These are phyloP conservation scores for Peronospora farinosa DNA, from an alignment of 352 stramenopile genomes.

Conservation along the genomic window DNA sequence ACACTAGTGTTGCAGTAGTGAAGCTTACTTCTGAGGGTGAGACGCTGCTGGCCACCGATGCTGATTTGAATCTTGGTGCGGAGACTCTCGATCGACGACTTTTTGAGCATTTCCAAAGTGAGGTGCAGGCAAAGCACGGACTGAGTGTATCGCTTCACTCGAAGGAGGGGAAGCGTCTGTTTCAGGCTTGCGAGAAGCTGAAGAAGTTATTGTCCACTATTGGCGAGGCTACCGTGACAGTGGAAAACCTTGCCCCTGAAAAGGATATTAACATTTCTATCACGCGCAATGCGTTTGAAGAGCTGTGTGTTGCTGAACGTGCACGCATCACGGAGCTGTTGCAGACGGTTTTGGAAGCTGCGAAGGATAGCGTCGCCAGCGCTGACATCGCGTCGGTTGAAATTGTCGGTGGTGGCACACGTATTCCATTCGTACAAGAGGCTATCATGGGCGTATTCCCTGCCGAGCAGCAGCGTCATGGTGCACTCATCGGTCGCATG, in stretches of 20 bases:
- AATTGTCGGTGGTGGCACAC: slow-evolving; percentile 87
- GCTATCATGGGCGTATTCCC: slow-evolving; percentile 62
- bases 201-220: slow-evolving; percentile 89
- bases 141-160: slow-evolving; percentile 47
- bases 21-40: slow-evolving; percentile 59
- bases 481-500: slow-evolving; percentile 67
- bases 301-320: slow-evolving; percentile 50
- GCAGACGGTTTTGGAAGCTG: slow-evolving; percentile 36
- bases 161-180: slow-evolving; percentile 82
- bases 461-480: slow-evolving; percentile 30
- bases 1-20: slow-evolving; percentile 63
- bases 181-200: slow-evolving; percentile 82
- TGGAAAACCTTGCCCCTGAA: slow-evolving; percentile 81
- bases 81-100: slow-evolving; percentile 72
- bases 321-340: slow-evolving; percentile 52
- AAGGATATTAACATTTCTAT: slow-evolving; percentile 75
- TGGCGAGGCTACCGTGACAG: slow-evolving; percentile 60
- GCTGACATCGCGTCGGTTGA: slow-evolving; percentile 65
- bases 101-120: slow-evolving; percentile 73
- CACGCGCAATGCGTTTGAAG: slow-evolving; percentile 63
- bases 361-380: slow-evolving; percentile 35
- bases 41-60: slow-evolving; percentile 45
- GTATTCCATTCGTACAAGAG: slow-evolving; percentile 80
- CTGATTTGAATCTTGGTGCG: slow-evolving; percentile 54
- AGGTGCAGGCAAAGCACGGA: slow-evolving; percentile 53